Percentiles rank a stretch among this genome's conserved stretches.
Conservation (phyloP, 257 asterid genomes). For the Rubia yunnanensis region DNA sequence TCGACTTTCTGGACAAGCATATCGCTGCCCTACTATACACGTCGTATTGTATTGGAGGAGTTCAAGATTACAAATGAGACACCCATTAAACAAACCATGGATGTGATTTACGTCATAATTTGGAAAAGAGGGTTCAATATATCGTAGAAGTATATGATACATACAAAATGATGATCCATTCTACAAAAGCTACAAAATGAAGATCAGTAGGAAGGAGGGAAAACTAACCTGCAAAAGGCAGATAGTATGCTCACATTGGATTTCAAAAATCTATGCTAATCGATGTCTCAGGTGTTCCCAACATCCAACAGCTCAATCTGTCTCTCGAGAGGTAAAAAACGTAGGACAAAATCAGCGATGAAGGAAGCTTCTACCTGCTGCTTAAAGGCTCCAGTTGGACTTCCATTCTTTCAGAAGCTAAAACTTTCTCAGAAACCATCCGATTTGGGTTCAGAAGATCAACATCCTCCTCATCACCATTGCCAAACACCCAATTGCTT, state of each 20-base stretch:
- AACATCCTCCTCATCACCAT: slow-evolving; percentile 53
- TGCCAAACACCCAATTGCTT: slow-evolving; percentile 82
- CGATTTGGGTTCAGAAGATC: slow-evolving; percentile 57
- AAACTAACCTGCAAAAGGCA: not conserved
- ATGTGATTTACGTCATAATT: not conserved
- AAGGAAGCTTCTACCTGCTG: slow-evolving; percentile 38
- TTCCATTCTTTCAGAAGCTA: slow-evolving; percentile 65
- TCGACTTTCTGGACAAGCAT: no score
- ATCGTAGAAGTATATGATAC: not conserved
- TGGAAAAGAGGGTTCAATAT: not conserved
- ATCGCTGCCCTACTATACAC: no score
- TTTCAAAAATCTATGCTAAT: not conserved
- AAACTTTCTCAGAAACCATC: slow-evolving; percentile 36
- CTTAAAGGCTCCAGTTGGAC: slow-evolving; percentile 78
- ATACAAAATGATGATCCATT: not conserved
- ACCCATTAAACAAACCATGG: not conserved
- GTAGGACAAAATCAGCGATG: not conserved
- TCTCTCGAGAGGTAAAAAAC: slow-evolving; percentile 5
- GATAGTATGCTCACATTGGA: not conserved
- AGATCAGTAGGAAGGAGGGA: not conserved
- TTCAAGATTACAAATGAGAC: not conserved
- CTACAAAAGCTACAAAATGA: slow-evolving; percentile 3
- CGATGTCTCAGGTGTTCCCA: not conserved
- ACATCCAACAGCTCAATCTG: slow-evolving; percentile 1
- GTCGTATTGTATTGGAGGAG: no score